Percentiles rank a stretch among this genome's conserved stretches.
Conservation (phyloP, 2,329 filamentous ascomycete genomes). For the Trichoderma sp. region DNA sequence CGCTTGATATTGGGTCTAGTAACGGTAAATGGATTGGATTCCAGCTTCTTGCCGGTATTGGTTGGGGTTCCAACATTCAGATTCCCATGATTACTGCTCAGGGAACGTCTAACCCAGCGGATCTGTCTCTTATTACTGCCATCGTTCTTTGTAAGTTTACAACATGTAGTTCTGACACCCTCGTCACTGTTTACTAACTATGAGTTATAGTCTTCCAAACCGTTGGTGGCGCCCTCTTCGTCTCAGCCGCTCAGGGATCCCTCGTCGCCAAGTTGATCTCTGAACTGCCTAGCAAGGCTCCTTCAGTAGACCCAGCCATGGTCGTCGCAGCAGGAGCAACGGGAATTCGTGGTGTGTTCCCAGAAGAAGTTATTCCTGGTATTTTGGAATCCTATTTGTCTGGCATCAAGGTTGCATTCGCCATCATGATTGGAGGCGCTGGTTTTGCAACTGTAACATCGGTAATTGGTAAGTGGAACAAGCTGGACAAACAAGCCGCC, state of each 20-base stretch:
- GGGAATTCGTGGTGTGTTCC: neutral
- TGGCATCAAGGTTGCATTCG: conserved; percentile 7
- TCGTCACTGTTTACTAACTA: neutral
- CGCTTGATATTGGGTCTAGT: conserved; percentile 31
- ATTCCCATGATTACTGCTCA: neutral
- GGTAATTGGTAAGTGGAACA: neutral
- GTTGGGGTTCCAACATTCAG: conserved; percentile 41
- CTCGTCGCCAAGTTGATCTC: conserved; percentile 29
- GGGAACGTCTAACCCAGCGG: neutral
- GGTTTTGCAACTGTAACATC: neutral
- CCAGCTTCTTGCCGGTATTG: conserved; percentile 45
- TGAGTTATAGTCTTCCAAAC: conserved; percentile 43
- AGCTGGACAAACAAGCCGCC: neutral
- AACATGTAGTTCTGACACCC: conserved; percentile 48
- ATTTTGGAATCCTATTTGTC: conserved; percentile 9
- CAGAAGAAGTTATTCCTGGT: neutral
- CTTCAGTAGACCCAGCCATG: neutral
- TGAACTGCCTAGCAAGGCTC: neutral
- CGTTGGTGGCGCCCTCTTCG: conserved; percentile 51
- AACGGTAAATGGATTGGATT: conserved; percentile 35
- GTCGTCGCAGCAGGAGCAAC: conserved; percentile 15
- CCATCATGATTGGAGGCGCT: neutral
- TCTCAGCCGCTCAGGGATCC: conserved; percentile 46
- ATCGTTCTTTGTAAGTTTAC: conserved; percentile 46
- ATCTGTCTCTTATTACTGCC: conserved; percentile 40